Evolutionary conservation across 1,139 yeast species (phyloP).

Genomic region (Nakaseomyces uthaithaninus): DNA sequence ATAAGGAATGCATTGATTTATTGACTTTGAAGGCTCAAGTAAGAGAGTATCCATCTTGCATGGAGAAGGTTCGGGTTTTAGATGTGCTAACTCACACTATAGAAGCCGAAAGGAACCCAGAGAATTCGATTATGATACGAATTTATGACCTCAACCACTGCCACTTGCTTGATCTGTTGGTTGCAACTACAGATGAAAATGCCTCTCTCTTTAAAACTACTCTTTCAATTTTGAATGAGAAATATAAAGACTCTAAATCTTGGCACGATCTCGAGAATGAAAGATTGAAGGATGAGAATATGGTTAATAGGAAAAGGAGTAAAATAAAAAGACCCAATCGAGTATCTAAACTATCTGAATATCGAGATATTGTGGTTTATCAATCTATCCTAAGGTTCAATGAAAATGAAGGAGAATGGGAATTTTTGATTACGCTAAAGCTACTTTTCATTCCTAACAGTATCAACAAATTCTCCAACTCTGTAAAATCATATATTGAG

Average conservation of each 20-base stretch:
- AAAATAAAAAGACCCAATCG: background rate
- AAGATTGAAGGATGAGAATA: background rate
- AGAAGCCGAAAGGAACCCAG: too few relatives aligned
- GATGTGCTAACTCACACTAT: too few relatives aligned
- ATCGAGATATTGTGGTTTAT: background rate
- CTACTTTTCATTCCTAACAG: background rate
- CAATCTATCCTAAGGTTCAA: background rate
- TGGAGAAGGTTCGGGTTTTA: too few relatives aligned
- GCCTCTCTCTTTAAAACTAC: background rate
- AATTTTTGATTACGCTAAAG: background rate
- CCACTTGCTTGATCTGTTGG: too few relatives aligned
- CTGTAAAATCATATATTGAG: background rate
- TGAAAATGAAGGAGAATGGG: background rate
- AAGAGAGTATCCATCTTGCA: too few relatives aligned
- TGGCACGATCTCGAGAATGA: background rate
- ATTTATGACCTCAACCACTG: too few relatives aligned
- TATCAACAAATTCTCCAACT: background rate
- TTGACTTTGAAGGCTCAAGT: too few relatives aligned
- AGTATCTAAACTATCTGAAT: background rate
- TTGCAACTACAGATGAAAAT: too few relatives aligned
- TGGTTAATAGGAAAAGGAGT: background rate
- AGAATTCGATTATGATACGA: too few relatives aligned
- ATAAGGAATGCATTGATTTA: too few relatives aligned
- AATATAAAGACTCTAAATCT: background rate
- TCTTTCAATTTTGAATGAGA: background rate